A percentile compares a stretch with the other conserved stretches of the same genome.
phyloP scores from a whole-genome alignment of 371 early-diverging fungal genomes.

The Dichotomocladium elegans region DNA sequence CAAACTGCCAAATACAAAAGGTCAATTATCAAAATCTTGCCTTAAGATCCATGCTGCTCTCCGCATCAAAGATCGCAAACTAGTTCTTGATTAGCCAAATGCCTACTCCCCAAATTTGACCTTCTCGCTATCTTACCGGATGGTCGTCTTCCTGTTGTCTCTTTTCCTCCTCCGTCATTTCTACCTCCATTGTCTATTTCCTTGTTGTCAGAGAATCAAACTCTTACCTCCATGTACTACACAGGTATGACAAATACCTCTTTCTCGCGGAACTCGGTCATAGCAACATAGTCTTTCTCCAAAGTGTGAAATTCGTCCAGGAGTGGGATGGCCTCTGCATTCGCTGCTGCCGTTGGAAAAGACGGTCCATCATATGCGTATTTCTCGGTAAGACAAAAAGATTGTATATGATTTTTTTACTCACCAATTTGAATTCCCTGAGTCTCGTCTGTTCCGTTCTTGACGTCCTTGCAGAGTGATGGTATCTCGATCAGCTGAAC shows the following conservation, averaged over 20 bases:
- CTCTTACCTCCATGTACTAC: constrained; percentile 6
- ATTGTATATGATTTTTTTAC: no score
- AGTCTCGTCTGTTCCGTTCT: no score
- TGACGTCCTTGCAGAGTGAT: no score
- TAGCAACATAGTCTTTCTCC: constrained; percentile 71
- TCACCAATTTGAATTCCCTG: no score
- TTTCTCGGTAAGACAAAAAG: background rate
- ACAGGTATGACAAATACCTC: constrained; percentile 19
- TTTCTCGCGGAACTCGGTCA: constrained; percentile 61
- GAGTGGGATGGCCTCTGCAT: constrained; percentile 37
- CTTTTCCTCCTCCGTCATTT: constrained; percentile 48
- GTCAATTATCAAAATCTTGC: no score
- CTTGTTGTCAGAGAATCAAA: background rate
- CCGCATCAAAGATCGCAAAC: constrained; percentile 48
- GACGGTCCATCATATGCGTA: no score
- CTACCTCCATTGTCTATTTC: constrained; percentile 50
- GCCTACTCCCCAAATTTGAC: no score
- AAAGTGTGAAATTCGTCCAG: constrained; percentile 74
- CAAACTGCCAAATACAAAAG: no score
- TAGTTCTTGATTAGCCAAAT: constrained; percentile 7
- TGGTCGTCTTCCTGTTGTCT: constrained; percentile 34
- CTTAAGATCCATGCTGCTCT: constrained; percentile 57
- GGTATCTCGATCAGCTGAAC: no score
- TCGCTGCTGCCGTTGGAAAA: no score
- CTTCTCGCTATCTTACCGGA: constrained; percentile 15